Evolutionary conservation across 2,329 filamentous ascomycete species (phyloP).

Genomic region (Sporothrix brunneoviolacea): DNA sequence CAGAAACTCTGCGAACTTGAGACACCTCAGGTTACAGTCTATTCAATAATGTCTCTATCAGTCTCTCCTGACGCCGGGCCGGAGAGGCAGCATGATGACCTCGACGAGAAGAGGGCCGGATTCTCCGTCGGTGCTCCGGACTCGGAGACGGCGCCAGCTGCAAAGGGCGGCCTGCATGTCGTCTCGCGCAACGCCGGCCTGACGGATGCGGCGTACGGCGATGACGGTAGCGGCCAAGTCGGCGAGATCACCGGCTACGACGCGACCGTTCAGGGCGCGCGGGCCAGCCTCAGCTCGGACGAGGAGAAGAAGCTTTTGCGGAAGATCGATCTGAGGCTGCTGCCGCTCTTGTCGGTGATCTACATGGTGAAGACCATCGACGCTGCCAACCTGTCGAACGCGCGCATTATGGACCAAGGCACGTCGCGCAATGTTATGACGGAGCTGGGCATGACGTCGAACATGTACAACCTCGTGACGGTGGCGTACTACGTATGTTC

Average conservation of each 20-base stretch:
- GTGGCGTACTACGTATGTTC: constrained; percentile 42
- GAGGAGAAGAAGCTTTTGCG: constrained; percentile 17
- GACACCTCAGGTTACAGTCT: too few species aligned
- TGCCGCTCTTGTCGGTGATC: constrained; percentile 16
- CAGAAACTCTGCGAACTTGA: too few species aligned
- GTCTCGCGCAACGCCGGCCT: background rate
- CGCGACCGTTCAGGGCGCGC: constrained; percentile 9
- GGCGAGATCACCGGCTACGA: constrained; percentile 12
- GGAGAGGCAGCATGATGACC: background rate
- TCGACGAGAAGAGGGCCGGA: background rate
- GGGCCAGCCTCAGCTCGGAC: constrained; percentile 8
- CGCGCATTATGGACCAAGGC: constrained; percentile 37
- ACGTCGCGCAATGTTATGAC: constrained; percentile 35
- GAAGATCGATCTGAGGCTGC: constrained; percentile 15
- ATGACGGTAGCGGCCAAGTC: background rate
- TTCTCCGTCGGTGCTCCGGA: background rate
- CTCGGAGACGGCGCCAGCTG: background rate
- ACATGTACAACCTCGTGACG: constrained; percentile 34
- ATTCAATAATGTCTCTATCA: too few species aligned
- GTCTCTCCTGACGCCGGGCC: too few species aligned
- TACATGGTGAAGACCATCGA: constrained; percentile 19
- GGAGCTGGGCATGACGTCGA: constrained; percentile 32
- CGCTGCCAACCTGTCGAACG: constrained; percentile 30
- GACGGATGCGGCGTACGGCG: background rate
- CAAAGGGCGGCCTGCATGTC: background rate